Evolutionary conservation across 192 early-diverging fungal species (phyloP), one percentile per base, ranked within the genome.

Genomic region (Coemansia sp.): DNA sequence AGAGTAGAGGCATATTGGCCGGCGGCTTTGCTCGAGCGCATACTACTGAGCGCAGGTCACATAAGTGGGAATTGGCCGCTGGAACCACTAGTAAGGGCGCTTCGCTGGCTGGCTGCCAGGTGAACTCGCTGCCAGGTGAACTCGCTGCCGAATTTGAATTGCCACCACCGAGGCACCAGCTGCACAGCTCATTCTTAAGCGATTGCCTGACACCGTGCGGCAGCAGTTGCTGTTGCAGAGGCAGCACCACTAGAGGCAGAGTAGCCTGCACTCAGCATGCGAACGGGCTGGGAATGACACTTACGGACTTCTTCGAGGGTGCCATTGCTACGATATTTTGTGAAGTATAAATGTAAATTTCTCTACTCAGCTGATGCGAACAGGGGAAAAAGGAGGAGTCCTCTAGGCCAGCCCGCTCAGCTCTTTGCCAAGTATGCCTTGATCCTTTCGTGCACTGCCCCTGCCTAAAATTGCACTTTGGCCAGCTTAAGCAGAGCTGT

Each of bases 291-390:
- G 62, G 18, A 33, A 34, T 11, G 65, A 67, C 73, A 74, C 77
- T 79, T 79, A 82, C 79, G 59, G 67, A 61, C 69, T 82, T 82
- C 79, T 82, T 82, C 68, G 74, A 74, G 70, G 79, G 79, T 36
- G 79, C 79, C 79, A 82, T 82, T 82, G 67, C 71, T 75, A 42
- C 40, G 60, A 61, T 66, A 62, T 71, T 69, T 66, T 63, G 61
- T 61, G 35, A 60, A 53, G 66, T 64, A 57, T 51, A 65, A 68
- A 66, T 48, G 70, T 65, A 61, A 60, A 62, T 63, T 60, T 61
- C 67, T 69, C 73, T 67, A 63, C 77, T 68, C 62, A 46, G 66
- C 61, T 64, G 69, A 53, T 70, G 51, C 18, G 39, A 60, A 75
- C 73, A 75, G 73, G 63, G 64, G 73, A 65, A 69, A 79, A 73